Base-by-base conservation (phyloP, 139 green algal species). In the Chlamydomonas sp. region DNA sequence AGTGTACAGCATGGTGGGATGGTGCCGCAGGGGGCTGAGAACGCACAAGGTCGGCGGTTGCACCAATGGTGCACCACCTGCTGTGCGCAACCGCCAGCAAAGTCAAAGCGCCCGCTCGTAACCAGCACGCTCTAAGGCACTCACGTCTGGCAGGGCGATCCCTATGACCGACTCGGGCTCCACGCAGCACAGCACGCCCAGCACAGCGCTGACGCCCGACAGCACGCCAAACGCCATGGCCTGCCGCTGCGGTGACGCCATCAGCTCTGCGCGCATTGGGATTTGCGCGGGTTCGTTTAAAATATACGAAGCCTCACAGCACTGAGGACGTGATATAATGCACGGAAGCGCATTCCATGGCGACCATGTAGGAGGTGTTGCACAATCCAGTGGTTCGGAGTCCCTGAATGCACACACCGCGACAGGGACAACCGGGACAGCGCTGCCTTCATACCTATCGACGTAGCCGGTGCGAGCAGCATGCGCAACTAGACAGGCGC, bases 151-250 rank as follows among this genome's bases (percentile, higher is more conserved):
- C 63, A 88, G 58, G 16, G 75, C 84, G 17, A 83, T 5, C 12
- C 83, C 72, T 49, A 88, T 75, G 20, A 88, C 57, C 60, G 64
- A 75, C 75, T 83, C n/a, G 9, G 75, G 84, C 75, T 83, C 75
- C 63, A 82, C 57, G 57, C 60, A 12, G 84, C 84, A 88, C 75
- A 88, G 63, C 63, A 69, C 57, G 4, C 73, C 49, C 72, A 87
- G 61, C n/a, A 87, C 64, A 14, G 83, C 83, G 1, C 31, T 76
- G n/a, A 8, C 60, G 31, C 17, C 72, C 6, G 83, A n/a, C 61
- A 87, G 83, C 8, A 49, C 62, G 3, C 5, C 16, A 5, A 87
- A 87, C 31, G 83, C 83, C 6, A 15, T 66, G 4, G 83, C 61
- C 83, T 87, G 83, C 73, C 49, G 69, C 31, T 58, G 20, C 31